These are phyloP conservation scores for Catunica adiposa DNA, from an alignment of 2,329 filamentous ascomycete genomes.

Conservation along the genomic window DNA sequence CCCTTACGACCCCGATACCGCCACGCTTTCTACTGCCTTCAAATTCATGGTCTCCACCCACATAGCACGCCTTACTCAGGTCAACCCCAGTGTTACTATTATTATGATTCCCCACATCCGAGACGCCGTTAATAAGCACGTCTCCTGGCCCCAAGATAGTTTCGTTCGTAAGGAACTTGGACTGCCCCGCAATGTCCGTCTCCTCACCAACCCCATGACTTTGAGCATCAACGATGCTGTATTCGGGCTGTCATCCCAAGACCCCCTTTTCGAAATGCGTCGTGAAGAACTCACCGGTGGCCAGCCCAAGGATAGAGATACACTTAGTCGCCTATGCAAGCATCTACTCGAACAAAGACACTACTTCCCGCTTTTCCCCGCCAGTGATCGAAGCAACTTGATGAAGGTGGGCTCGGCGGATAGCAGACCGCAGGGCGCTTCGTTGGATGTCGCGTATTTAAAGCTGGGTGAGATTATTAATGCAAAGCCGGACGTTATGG, in stretches of 20 bases:
- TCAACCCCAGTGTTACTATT: conserved; percentile 63
- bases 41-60: conserved; percentile 59
- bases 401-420: conserved; percentile 46
- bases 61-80: conserved; percentile 50
- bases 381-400: conserved; percentile 49
- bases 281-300: conserved; percentile 41
- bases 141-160: conserved; percentile 59
- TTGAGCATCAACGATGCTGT: conserved; percentile 76
- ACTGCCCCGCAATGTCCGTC: conserved; percentile 56
- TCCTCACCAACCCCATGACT: conserved; percentile 83
- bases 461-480: conserved; percentile 85
- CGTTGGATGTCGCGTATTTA: conserved; percentile 68
- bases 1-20: conserved; percentile 55
- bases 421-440: conserved; percentile 51
- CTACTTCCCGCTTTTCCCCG: conserved; percentile 79
- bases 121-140: conserved; percentile 65
- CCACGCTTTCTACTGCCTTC: conserved; percentile 71
- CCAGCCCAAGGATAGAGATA: conserved; percentile 23
- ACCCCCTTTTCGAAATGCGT: conserved; percentile 68
- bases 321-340: conserved; percentile 54
- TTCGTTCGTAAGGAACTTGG: conserved; percentile 57
- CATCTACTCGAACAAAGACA: conserved; percentile 80
- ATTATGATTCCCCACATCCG: conserved; percentile 70
- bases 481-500: conserved; percentile 66
- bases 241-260: conserved; percentile 67